Conservation (phyloP, 495 filamentous ascomycete genomes). For the Penicillium coprophilum region DNA sequence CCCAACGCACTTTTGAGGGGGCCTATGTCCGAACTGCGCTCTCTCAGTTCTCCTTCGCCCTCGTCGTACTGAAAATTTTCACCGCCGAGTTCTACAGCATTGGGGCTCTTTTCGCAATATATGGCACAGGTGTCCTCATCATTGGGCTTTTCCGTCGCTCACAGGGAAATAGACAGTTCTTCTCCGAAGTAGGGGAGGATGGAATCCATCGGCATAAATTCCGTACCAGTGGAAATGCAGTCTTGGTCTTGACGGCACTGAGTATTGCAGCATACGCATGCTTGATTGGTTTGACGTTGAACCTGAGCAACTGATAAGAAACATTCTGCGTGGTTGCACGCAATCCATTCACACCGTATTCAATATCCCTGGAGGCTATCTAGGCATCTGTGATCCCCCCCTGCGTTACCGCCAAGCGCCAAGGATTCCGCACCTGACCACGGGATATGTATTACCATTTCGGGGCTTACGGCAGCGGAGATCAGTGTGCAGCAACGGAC, state of each 20-base stretch:
- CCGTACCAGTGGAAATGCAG: constrained; percentile 76
- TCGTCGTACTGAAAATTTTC: constrained; percentile 95
- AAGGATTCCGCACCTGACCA: constrained; percentile 29
- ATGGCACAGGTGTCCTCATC: constrained; percentile 79
- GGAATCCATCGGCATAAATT: constrained; percentile 73
- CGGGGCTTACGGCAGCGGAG: constrained; percentile 11
- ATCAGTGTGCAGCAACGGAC: constrained; percentile 17
- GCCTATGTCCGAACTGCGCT: constrained; percentile 94
- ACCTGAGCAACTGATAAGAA: constrained; percentile 40
- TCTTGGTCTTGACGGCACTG: constrained; percentile 78
- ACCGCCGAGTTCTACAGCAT: constrained; percentile 92
- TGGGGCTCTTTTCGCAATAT: constrained; percentile 87
- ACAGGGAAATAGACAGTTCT: constrained; percentile 92
- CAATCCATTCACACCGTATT: constrained; percentile 7
- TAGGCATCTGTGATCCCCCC: constrained; percentile 21
- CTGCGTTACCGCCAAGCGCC: constrained; percentile 44
- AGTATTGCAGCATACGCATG: constrained; percentile 80
- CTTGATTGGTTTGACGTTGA: constrained; percentile 72
- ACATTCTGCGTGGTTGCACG: not conserved
- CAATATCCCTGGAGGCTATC: constrained; percentile 1
- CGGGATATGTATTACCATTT: constrained; percentile 13
- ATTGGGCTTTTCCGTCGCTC: constrained; percentile 79
- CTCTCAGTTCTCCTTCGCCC: constrained; percentile 89
- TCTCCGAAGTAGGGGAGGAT: constrained; percentile 70
- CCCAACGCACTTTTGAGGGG: constrained; percentile 95